Conservation (phyloP, 176 grass and related monocot species). For the Zea luxurians region DNA sequence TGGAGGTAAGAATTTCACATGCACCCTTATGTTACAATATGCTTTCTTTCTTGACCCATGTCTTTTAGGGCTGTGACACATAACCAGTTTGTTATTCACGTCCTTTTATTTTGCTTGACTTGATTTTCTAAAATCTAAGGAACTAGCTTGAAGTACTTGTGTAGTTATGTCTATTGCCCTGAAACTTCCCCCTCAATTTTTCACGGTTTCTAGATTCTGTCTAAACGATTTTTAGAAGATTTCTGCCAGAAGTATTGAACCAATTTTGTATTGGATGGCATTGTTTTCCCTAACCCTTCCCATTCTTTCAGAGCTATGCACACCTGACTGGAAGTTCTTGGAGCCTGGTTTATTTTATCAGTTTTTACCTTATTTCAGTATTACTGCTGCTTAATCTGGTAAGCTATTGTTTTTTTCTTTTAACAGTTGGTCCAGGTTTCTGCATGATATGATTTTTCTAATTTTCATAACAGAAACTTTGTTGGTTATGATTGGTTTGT, state of each 20-base stretch:
- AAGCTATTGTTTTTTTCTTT: conserved; percentile 25
- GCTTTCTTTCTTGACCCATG: not conserved
- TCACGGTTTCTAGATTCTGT: not conserved
- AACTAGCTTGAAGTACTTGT: conserved; percentile 7
- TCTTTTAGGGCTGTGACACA: not conserved
- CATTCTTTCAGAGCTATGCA: conserved; percentile 76
- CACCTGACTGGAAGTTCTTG: conserved; percentile 87
- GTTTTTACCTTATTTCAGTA: conserved; percentile 90
- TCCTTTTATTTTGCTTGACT: conserved; percentile 12
- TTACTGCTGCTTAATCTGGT: conserved; percentile 97
- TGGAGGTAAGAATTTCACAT: conserved; percentile 59
- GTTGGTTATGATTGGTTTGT: not conserved
- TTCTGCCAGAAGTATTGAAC: conserved; percentile 15
- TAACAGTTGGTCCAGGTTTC: not conserved
- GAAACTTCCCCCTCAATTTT: not conserved
- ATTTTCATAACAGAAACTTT: not conserved
- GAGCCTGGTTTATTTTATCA: conserved; percentile 89
- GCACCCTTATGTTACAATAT: not conserved
- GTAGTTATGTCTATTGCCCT: not conserved
- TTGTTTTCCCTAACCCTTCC: conserved; percentile 30
- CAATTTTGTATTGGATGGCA: conserved; percentile 25
- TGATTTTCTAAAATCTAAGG: not conserved
- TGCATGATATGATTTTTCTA: conserved; percentile 16
- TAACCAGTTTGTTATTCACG: not conserved
- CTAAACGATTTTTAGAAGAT: conserved; percentile 3